Percentiles rank a stretch among this genome's conserved stretches.
phyloP scores from a whole-genome alignment of 768 basidiomycete genomes.

The Boletus reticulatus region DNA sequence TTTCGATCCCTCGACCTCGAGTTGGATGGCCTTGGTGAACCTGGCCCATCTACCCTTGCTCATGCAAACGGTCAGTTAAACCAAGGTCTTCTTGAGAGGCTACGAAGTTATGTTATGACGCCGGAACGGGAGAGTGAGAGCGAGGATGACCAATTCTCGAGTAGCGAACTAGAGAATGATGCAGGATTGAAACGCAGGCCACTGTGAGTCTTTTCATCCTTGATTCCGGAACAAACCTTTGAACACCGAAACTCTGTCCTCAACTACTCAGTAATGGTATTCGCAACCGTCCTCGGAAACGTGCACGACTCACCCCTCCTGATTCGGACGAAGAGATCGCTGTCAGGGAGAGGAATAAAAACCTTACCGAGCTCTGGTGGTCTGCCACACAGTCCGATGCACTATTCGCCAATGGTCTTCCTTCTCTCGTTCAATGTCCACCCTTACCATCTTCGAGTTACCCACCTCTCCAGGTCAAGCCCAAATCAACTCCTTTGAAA shows the following conservation, averaged over 20 bases:
- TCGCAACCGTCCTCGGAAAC: slow-evolving; percentile 56
- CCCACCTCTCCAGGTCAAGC: slow-evolving; percentile 10
- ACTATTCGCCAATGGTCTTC: slow-evolving; percentile 64
- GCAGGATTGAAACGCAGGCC: slow-evolving; percentile 64
- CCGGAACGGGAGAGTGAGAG: slow-evolving; percentile 37
- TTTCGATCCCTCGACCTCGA: slow-evolving; percentile 62
- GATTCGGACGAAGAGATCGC: slow-evolving; percentile 34
- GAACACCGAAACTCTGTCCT: neutral
- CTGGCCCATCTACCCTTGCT: slow-evolving; percentile 32
- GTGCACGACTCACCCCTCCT: slow-evolving; percentile 47
- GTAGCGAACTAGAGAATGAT: slow-evolving; percentile 30
- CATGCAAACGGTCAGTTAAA: slow-evolving; percentile 30
- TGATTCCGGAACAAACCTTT: neutral
- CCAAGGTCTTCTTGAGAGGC: slow-evolving; percentile 17
- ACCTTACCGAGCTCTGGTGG: slow-evolving; percentile 70
- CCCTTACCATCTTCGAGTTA: slow-evolving; percentile 15
- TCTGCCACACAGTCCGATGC: slow-evolving; percentile 60
- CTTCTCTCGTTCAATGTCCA: slow-evolving; percentile 41
- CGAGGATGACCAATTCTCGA: slow-evolving; percentile 30
- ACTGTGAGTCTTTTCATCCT: slow-evolving; percentile 17
- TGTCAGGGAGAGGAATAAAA: slow-evolving; percentile 34
- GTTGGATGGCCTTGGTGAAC: slow-evolving; percentile 39
- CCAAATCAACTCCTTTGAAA: slow-evolving; percentile 7
- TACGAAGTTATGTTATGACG: slow-evolving; percentile 17
- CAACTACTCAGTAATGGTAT: slow-evolving; percentile 20